Base-by-base conservation (phyloP, 768 basidiomycete species). In the Mycena rebaudengoi region DNA sequence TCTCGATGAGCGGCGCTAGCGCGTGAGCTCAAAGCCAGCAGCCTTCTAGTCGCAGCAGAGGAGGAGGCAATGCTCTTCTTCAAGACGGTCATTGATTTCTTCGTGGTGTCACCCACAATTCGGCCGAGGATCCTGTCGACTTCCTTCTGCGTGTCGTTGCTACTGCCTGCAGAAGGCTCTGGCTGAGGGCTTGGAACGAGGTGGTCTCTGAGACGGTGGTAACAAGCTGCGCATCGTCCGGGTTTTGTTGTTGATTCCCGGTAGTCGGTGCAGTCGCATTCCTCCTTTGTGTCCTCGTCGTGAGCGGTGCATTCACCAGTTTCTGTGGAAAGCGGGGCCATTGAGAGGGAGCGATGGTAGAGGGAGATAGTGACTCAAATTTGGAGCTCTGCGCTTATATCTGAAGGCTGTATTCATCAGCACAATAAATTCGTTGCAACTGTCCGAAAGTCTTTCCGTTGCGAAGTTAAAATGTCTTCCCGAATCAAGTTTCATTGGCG, bases 301-400 rank as follows among this genome's bases (percentile, higher is more conserved):
- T 43, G 40, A 13, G 59, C 59, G 2, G 20, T 51, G 41, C 59
- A 60, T 18, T 60, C 49, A 3, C 59, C 59, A 11, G 50, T 43
- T 14, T 3, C 7, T 5, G 59, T 26, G 14, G 21, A 23, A 5
- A 46, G 26, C 12, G 48, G 35, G 30, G 18, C 21, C n/a, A 50
- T 50, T 8, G 18, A 21, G 20, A 50, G 30, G 18, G 32, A 39
- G 21, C 2, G 46, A 48, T 2, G 46, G 4, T 33, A 53, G 6
- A 16, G 28, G 7, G 26, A 30, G 26, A 20, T 21, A 25, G 14
- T 10, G 6, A 18, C 11, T 30, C 33, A 29, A 23, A 51, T n/a
- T n/a, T n/a, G n/a, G n/a, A n/a, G n/a, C n/a, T n/a, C n/a, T n/a
- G n/a, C n/a, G n/a, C n/a, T n/a, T n/a, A n/a, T n/a, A n/a, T n/a